Percentiles rank a stretch among this genome's conserved stretches.
Conservation (phyloP, 1,284 basidiomycete species). For the Rugiboletus extremiorientalis region DNA sequence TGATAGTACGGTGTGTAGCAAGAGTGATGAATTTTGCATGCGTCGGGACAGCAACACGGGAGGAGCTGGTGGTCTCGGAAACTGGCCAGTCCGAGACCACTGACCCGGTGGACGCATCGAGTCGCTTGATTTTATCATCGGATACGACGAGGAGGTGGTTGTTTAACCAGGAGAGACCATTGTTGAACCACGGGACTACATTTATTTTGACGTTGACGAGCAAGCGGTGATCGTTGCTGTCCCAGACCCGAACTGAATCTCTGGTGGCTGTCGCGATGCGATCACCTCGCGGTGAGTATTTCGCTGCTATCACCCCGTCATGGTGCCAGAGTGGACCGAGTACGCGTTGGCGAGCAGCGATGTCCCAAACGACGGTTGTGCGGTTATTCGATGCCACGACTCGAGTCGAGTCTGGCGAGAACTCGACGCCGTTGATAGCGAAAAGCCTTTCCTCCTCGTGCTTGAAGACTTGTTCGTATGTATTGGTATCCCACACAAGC, state of each 20-base stretch:
- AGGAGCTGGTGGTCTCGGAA: neutral
- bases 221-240: neutral
- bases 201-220: neutral
- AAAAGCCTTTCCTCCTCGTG: neutral
- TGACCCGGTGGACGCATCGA: neutral
- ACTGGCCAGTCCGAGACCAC: neutral
- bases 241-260: neutral
- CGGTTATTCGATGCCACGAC: neutral
- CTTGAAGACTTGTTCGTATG: neutral
- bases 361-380: neutral
- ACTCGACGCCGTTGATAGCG: neutral
- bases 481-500: neutral
- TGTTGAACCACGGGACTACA: neutral
- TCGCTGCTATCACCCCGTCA: neutral
- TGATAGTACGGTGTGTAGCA: neutral
- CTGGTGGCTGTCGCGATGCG: neutral
- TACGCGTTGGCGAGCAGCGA: neutral
- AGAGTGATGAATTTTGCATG: neutral
- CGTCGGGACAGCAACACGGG: neutral
- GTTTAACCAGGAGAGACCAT: neutral
- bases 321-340: neutral
- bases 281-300: conserved; percentile 4
- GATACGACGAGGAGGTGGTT: neutral
- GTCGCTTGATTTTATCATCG: neutral
- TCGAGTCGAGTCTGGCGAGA: conserved; percentile 3